These are phyloP conservation scores for Vanrija sp. DNA, from an alignment of 1,284 basidiomycete genomes.

Conservation along the genomic window DNA sequence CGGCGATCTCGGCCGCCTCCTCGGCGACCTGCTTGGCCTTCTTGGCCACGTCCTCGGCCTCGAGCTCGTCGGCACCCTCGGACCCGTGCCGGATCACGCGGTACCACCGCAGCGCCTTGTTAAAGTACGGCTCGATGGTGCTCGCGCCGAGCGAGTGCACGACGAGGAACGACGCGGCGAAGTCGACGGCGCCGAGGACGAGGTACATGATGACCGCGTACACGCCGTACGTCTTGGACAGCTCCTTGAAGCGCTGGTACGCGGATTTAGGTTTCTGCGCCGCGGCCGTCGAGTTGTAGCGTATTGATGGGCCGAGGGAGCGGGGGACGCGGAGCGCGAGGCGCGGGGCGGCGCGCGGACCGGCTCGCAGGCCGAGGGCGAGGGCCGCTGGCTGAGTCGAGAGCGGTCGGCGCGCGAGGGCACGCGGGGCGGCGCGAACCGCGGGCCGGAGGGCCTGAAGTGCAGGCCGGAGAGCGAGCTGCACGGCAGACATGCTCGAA, in stretches of 20 bases:
- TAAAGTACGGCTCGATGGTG: constrained; percentile 68
- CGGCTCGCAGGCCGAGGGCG: neutral
- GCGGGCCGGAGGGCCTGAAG: neutral
- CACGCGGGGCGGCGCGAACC: neutral
- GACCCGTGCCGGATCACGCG: constrained; percentile 33
- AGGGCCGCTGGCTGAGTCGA: neutral
- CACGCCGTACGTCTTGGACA: constrained; percentile 89
- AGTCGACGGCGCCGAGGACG: constrained; percentile 68
- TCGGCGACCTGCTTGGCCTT: constrained; percentile 17
- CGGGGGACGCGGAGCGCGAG: neutral
- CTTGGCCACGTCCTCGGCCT: constrained; percentile 17
- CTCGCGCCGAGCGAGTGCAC: constrained; percentile 88
- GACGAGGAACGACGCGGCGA: constrained; percentile 72
- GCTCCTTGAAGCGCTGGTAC: constrained; percentile 64
- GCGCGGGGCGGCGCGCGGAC: neutral
- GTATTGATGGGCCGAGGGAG: neutral
- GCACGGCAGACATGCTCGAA: neutral
- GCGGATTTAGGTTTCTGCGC: constrained; percentile 15
- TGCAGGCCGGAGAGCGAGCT: neutral
- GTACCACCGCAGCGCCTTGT: constrained; percentile 55
- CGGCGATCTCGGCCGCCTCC: constrained; percentile 57
- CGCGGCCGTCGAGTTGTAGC: neutral
- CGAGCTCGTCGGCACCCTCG: constrained; percentile 14
- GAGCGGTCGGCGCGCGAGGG: neutral
- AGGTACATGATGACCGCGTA: constrained; percentile 85